Percentiles rank a stretch among this genome's conserved stretches.
phyloP scores from a whole-genome alignment of 2,329 filamentous ascomycete species.

The Phyllosticta citrichinensis region DNA sequence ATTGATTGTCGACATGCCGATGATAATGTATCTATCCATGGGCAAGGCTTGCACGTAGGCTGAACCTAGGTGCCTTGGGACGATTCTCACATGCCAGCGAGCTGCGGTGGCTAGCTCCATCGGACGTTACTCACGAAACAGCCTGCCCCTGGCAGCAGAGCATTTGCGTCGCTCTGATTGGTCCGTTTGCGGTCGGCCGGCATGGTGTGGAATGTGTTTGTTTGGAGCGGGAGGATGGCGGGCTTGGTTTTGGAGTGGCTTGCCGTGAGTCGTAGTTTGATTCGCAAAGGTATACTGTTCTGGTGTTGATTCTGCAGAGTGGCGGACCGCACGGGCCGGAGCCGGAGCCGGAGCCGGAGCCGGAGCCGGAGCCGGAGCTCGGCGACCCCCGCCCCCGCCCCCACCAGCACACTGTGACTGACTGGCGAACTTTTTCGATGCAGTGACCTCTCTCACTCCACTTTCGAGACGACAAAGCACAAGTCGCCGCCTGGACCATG shows the following conservation, averaged over 20 bases:
- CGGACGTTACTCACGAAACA: not conserved
- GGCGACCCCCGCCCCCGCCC: slow-evolving; percentile 10
- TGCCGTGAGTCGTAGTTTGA: not conserved
- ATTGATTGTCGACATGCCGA: too few relatives aligned
- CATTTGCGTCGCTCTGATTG: not conserved
- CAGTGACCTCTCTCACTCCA: slow-evolving; percentile 5
- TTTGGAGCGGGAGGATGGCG: not conserved
- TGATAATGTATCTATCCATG: not conserved
- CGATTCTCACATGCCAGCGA: not conserved
- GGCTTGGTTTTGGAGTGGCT: not conserved
- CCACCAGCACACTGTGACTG: not conserved
- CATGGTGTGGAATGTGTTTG: not conserved
- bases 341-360: not conserved
- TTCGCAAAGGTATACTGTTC: not conserved
- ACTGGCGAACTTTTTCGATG: slow-evolving; percentile 10
- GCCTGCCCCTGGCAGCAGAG: not conserved
- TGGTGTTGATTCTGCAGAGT: not conserved
- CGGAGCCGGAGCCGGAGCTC: not conserved
- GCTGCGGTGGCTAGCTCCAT: not conserved
- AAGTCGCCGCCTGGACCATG: slow-evolving; percentile 11
- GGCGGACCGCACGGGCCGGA: not conserved
- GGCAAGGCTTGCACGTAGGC: not conserved
- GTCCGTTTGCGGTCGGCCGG: not conserved
- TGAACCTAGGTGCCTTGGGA: not conserved
- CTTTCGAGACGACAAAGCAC: not conserved